Base-by-base conservation (phyloP, 805 yeast species). In the Kockiozyma suomiensis region DNA sequence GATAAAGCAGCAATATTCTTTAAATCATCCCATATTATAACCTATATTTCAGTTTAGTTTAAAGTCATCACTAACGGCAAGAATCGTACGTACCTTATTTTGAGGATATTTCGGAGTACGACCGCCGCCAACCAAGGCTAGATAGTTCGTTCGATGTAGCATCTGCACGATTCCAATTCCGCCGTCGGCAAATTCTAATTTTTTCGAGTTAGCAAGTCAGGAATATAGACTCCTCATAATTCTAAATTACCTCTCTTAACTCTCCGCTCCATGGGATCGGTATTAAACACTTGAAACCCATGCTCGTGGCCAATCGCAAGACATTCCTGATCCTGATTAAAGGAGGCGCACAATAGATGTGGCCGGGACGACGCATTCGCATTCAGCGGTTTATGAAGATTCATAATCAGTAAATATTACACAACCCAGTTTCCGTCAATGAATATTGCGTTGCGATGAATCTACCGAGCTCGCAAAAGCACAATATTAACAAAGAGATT, bases 51-150 rank as follows among this genome's bases (percentile, higher is more conserved):
- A 51, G 28, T 2, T 32, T 30, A 35, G 37, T 1, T 1, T 54
- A 28, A 19, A 42, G 38, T 21, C 30, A 25, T 12, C 1, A 17
- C 15, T 17, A 15, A 26, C 8, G 3, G 6, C 19, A 13, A 28
- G 23, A 35, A 30, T 6, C 33, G 23, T 21, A 32, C 63, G 5
- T 33, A 65, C 68, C 72, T 88, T 88, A 74, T 89, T 90, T 66
- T 83, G 79, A 0, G 97, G 88, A 69, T 84, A 89, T 62, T 83
- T 80, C 23, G 97, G 97, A 59, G 80, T 81, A 63, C 81, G 79
- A 1, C 97, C 97, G 17, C 97, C 97, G 0, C 97, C 97, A 0
- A 91, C 89, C 45, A 94, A 75, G 0, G 93, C 97, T 54, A 93
- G 79, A 71, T 91, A 92, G 74, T 93, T 93, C 0, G 97, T 91